Evolutionary conservation across 2,329 filamentous ascomycete species (phyloP).

Genomic region (Hypoxylon rubiginosum): DNA sequence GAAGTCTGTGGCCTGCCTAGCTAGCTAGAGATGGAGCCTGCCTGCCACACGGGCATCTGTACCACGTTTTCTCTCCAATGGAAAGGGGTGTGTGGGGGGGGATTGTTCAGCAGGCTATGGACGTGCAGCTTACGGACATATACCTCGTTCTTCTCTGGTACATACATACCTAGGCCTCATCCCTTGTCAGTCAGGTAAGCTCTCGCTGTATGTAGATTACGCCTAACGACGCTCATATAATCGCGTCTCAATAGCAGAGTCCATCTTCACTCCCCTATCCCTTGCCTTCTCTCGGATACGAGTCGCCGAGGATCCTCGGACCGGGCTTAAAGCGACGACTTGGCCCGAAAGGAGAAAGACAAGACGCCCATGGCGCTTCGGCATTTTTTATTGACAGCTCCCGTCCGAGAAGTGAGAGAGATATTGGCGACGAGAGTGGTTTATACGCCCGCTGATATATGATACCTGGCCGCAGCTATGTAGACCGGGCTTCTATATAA

Average conservation of each 20-base stretch:
- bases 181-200: background rate
- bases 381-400: constrained; percentile 16
- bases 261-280: background rate
- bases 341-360: constrained; percentile 4
- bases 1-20: constrained; percentile 31
- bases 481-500: constrained; percentile 31
- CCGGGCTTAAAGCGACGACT: constrained; percentile 13
- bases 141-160: constrained; percentile 16
- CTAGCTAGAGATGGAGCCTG: constrained; percentile 31
- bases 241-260: background rate
- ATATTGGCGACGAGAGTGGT: constrained; percentile 23
- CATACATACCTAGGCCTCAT: constrained; percentile 2
- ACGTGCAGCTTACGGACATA: constrained; percentile 32
- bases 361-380: constrained; percentile 13
- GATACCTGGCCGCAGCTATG: constrained; percentile 16
- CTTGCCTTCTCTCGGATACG: constrained; percentile 18
- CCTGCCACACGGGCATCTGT: constrained; percentile 37
- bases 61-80: constrained; percentile 28
- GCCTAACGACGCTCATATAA: background rate
- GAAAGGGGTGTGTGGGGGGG: constrained; percentile 24
- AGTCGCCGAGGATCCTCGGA: background rate
- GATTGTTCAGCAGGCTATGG: constrained; percentile 28
- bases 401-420: constrained; percentile 1
- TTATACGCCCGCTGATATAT: constrained; percentile 26
- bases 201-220: background rate